Percentiles rank a stretch among this genome's conserved stretches.
phyloP scores from a whole-genome alignment of 768 basidiomycete genomes.

The Lyophyllum shimeji region DNA sequence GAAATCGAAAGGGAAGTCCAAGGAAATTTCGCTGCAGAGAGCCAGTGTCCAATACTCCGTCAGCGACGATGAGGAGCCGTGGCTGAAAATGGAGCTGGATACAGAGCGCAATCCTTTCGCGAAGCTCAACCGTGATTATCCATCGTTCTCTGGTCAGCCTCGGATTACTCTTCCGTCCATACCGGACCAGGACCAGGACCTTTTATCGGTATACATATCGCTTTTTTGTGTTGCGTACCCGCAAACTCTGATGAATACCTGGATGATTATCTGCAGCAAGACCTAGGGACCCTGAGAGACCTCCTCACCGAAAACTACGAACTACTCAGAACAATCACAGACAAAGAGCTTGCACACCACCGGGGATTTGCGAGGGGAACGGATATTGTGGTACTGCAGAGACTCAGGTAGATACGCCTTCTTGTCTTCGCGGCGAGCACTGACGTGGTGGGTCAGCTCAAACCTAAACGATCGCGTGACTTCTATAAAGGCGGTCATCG shows the following conservation, averaged over 20 bases:
- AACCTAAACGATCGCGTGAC: conserved; percentile 35
- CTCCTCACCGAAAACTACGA: conserved; percentile 30
- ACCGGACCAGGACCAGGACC: conserved; percentile 23
- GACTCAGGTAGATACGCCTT: conserved; percentile 31
- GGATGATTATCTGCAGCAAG: conserved; percentile 24
- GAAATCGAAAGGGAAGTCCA: conserved; percentile 20
- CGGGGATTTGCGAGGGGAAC: conserved; percentile 19
- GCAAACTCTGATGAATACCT: too few species aligned
- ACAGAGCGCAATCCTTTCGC: conserved; percentile 25
- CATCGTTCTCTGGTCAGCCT: conserved; percentile 11
- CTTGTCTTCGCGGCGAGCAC: neutral
- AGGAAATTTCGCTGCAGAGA: conserved; percentile 4
- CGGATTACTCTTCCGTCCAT: neutral
- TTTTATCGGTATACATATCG: conserved; percentile 22
- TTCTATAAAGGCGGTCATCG: conserved; percentile 36
- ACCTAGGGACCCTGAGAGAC: conserved; percentile 24
- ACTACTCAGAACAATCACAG: conserved; percentile 20
- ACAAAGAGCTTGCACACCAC: conserved; percentile 15
- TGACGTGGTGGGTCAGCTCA: conserved; percentile 24
- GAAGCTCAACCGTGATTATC: conserved; percentile 24
- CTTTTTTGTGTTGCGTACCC: neutral
- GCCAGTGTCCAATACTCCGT: neutral
- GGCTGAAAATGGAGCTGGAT: conserved; percentile 19
- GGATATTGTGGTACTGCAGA: conserved; percentile 43
- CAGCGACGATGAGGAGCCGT: conserved; percentile 21